These are phyloP conservation scores for Meyerozyma elateridarum DNA, from an alignment of 1,139 yeast genomes.

Conservation along the genomic window DNA sequence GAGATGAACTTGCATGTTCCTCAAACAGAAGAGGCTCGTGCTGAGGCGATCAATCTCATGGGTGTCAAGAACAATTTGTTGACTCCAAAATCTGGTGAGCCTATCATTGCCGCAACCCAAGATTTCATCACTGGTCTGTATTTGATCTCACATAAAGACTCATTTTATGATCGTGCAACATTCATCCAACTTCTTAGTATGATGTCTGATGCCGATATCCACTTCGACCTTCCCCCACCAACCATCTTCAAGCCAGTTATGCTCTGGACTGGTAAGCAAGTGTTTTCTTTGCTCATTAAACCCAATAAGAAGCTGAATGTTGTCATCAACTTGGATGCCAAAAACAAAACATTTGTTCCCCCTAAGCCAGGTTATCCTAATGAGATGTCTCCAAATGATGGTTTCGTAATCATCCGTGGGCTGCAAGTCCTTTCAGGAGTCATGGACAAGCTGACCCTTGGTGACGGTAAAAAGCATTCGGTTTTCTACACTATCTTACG, in stretches of 20 bases:
- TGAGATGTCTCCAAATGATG: constrained; percentile 98
- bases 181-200: constrained; percentile 79
- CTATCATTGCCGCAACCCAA: constrained; percentile 98
- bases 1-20: constrained; percentile 99
- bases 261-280: constrained; percentile 97
- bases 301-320: constrained; percentile 79
- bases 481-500: constrained; percentile 91
- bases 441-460: constrained; percentile 94
- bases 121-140: constrained; percentile 98
- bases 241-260: constrained; percentile 82
- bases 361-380: constrained; percentile 60
- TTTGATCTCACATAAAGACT: constrained; percentile 86
- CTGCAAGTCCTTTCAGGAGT: constrained; percentile 87
- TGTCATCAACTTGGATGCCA: constrained; percentile 87
- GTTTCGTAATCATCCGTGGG: constrained; percentile 85
- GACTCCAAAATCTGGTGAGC: constrained; percentile 98
- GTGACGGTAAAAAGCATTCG: constrained; percentile 97
- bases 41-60: constrained; percentile 96
- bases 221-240: constrained; percentile 94
- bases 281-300: constrained; percentile 78
- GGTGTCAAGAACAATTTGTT: constrained; percentile 93
- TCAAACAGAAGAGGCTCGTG: constrained; percentile 97
- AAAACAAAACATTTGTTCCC: constrained; percentile 84
- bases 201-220: constrained; percentile 92
- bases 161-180: constrained; percentile 84